Evolutionary conservation across 2,329 filamentous ascomycete species (phyloP).

Genomic region (Xylariales sp.): DNA sequence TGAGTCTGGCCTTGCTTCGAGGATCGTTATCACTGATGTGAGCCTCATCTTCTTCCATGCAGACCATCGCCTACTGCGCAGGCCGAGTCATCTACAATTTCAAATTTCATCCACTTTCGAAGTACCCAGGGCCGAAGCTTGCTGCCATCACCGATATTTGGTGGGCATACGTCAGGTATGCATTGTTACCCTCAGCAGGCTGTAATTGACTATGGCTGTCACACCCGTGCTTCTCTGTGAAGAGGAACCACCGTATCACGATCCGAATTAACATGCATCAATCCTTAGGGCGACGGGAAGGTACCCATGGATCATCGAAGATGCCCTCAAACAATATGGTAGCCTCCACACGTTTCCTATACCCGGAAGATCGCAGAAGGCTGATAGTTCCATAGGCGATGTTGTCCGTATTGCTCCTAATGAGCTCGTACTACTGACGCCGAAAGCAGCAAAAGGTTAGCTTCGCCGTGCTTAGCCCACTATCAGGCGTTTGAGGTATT

Average conservation of each 20-base stretch:
- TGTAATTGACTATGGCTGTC: not conserved
- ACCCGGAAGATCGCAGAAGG: not conserved
- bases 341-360: not conserved
- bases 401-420: constrained; percentile 17
- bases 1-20: not conserved
- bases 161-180: constrained; percentile 13
- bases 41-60: not conserved
- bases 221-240: not conserved
- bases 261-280: no score
- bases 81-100: constrained; percentile 12
- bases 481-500: not conserved
- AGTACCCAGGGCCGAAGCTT: constrained; percentile 17
- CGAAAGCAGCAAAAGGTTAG: constrained; percentile 12
- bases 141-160: constrained; percentile 14
- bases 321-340: constrained; percentile 13
- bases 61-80: constrained; percentile 4
- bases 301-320: constrained; percentile 13
- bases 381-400: constrained; percentile 7
- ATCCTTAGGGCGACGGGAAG: constrained; percentile 7
- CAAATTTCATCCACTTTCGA: constrained; percentile 18
- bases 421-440: constrained; percentile 14
- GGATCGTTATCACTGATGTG: not conserved
- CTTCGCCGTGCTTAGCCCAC: not conserved
- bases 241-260: not conserved
- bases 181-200: not conserved